phyloP scores from a whole-genome alignment of 164 flowering plant species.

The Magnolia officinalis region DNA sequence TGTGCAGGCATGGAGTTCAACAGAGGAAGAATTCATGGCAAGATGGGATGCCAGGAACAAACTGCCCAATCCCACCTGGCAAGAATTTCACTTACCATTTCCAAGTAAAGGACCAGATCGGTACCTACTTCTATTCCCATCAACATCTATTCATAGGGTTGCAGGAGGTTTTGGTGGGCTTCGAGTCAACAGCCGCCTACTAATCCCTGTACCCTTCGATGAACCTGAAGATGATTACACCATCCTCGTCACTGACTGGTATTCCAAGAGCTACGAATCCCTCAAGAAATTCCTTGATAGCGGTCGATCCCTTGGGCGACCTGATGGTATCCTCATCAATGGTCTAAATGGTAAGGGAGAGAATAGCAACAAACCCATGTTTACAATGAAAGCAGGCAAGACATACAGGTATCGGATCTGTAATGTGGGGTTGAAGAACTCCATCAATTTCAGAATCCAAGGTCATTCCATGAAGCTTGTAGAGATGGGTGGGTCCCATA shows the following conservation, averaged over 20 bases:
- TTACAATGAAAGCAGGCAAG: conserved; percentile 38
- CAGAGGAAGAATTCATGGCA: conserved; percentile 64
- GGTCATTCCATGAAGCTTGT: conserved; percentile 44
- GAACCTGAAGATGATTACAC: conserved; percentile 53
- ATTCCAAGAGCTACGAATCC: conserved; percentile 25
- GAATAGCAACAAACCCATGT: conserved; percentile 20
- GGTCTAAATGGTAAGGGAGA: conserved; percentile 25
- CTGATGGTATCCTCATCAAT: conserved; percentile 39
- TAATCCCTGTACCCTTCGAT: conserved; percentile 42
- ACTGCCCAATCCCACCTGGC: conserved; percentile 49
- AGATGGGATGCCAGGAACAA: conserved; percentile 40
- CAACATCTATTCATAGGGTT: conserved; percentile 28
- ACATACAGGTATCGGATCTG: conserved; percentile 42
- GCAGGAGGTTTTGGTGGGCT: conserved; percentile 42
- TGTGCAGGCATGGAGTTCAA: conserved; percentile 38
- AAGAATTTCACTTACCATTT: conserved; percentile 45
- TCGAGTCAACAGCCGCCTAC: conserved; percentile 36
- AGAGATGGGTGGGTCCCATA: conserved; percentile 56
- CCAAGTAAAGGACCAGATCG: conserved; percentile 52
- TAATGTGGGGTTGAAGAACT: conserved; percentile 43
- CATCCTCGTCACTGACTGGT: conserved; percentile 58
- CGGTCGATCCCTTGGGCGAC: conserved; percentile 31
- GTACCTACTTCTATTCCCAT: conserved; percentile 45
- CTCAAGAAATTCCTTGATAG: conserved; percentile 24
- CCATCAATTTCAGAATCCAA: conserved; percentile 45